Conservation (phyloP, 2,329 filamentous ascomycete species). For the Pestalotiopsis sp. region DNA sequence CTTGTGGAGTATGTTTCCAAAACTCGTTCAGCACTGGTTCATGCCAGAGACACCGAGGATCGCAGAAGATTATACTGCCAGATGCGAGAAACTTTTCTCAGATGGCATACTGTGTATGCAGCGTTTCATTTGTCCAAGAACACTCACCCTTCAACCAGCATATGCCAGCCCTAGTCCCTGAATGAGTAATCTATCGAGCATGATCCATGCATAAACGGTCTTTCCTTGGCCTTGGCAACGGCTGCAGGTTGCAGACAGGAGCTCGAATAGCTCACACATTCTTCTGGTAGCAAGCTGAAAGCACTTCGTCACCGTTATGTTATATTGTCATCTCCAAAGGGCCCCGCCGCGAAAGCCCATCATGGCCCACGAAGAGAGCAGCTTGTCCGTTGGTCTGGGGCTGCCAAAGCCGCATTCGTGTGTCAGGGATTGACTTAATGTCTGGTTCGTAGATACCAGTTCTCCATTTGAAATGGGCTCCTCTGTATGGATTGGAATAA, state of each 20-base stretch:
- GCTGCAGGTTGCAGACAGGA: neutral
- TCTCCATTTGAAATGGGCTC: neutral
- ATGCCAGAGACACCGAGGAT: too few species aligned
- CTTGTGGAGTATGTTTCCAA: too few species aligned
- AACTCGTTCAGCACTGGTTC: too few species aligned
- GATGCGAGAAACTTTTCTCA: too few species aligned
- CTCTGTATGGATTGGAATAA: neutral
- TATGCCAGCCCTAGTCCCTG: neutral
- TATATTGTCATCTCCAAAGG: neutral
- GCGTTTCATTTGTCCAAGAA: too few species aligned
- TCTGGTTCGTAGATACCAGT: neutral
- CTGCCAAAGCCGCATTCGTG: neutral
- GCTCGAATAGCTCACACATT: neutral
- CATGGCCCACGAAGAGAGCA: neutral
- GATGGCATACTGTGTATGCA: too few species aligned
- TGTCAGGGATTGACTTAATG: neutral
- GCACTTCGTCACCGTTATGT: neutral
- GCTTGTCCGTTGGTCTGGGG: neutral
- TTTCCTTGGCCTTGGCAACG: neutral
- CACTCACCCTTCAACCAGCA: neutral
- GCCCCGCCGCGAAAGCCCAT: neutral
- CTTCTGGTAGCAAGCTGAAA: neutral
- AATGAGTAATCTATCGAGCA: too few species aligned
- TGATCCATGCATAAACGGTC: neutral
- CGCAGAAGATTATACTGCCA: too few species aligned